Base-by-base conservation (phyloP, 352 stramenopile species). In the Globisporangium paroecandrum region DNA sequence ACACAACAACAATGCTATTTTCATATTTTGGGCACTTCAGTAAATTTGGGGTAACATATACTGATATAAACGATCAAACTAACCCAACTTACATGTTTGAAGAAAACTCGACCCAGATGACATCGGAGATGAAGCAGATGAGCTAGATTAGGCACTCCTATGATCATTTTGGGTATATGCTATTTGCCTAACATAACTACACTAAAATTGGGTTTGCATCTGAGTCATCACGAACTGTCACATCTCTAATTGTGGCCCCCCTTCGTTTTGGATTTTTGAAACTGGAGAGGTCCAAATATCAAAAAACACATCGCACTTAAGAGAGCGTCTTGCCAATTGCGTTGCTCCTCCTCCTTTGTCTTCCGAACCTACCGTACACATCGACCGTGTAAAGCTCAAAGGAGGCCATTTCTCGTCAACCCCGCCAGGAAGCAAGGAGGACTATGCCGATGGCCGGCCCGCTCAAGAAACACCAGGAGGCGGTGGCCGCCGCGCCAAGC, bases 401-500 rank as follows among this genome's bases (percentile, higher is more conserved):
- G 18, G 41, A 58, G 54, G 12, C 27, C 54, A 59, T 43, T 41
- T 43, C 20, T 29, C 27, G 38, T 22, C 13, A 41, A n/a, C 41
- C 22, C 13, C 20, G 41, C 49, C 38, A 49, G 25, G 36, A 25
- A 22, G 49, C 12, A 47, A 22, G 24, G 9, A 9, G 62, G 56
- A 34, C 15, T 38, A 72, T 72, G 68, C 67, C 62, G 49, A 72
- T 69, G 55, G 62, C 62, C 10, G 67, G 67, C 8, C 36, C 65
- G 22, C 51, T 59, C 43, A 66, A 66, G 55, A 72, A 72, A 43
- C 61, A 68, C 67, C 51, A 59, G 13, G 67, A 72, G n/a, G 67
- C 65, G 20, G 49, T 25, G 20, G 27, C 27, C 25, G 3, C 63
- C 10, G 7, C 54, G 12, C 54, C 54, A 20, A 54, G 10, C 43